Percentiles rank a stretch among this genome's conserved stretches.
Conservation (phyloP, 2,329 filamentous ascomycete species). For the Aschersonia sp. region DNA sequence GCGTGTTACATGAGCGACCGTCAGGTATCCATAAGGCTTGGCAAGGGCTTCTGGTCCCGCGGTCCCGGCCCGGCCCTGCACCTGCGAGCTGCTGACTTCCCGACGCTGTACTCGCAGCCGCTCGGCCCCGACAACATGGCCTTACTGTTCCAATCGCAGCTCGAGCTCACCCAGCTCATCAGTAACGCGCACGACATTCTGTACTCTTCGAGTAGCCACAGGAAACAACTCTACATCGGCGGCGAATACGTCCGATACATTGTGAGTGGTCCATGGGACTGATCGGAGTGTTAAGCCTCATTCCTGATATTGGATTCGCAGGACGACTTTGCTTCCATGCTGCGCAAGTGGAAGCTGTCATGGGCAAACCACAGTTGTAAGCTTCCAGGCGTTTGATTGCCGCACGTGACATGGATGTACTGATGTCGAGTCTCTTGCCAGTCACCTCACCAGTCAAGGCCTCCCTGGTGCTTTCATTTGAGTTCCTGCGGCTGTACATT, state of each 20-base stretch:
- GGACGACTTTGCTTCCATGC: constrained; percentile 55
- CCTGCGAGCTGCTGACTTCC: constrained; percentile 51
- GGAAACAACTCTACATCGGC: constrained; percentile 54
- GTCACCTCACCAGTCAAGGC: constrained; percentile 51
- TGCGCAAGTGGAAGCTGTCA: constrained; percentile 55
- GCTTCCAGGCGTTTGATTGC: constrained; percentile 5
- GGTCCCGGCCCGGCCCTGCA: constrained; percentile 54
- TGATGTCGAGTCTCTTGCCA: constrained; percentile 8
- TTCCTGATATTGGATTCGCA: constrained; percentile 3
- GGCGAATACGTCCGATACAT: constrained; percentile 64
- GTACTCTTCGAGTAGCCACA: constrained; percentile 56
- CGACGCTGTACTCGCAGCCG: constrained; percentile 42
- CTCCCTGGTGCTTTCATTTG: constrained; percentile 53
- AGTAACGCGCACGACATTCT: constrained; percentile 61
- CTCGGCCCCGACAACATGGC: constrained; percentile 52
- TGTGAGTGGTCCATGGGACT: constrained; percentile 9
- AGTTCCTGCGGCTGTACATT: constrained; percentile 58
- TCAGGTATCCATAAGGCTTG: constrained; percentile 55
- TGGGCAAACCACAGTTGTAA: constrained; percentile 52
- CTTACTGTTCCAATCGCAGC: constrained; percentile 53
- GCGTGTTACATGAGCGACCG: constrained; percentile 53
- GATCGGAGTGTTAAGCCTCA: background rate
- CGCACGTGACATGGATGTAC: background rate
- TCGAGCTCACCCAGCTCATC: constrained; percentile 58
- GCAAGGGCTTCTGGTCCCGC: constrained; percentile 60